Base-by-base conservation (phyloP, 805 yeast genomes). In the Ogataea salicorniae region DNA sequence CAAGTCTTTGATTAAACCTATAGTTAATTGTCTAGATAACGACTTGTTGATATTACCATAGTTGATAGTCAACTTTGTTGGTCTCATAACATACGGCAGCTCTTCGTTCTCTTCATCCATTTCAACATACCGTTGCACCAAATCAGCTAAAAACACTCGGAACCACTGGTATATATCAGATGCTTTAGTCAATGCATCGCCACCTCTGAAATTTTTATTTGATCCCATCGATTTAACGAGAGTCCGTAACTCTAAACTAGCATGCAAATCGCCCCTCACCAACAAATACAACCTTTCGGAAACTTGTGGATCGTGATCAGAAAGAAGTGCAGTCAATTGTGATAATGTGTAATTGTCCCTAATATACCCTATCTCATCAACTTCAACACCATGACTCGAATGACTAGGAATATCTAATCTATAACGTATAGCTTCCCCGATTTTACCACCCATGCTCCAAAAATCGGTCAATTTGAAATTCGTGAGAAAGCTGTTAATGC, bases 401-500 rank as follows among this genome's bases (percentile, higher is more conserved):
- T 41, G 47, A n/a, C 45, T 15, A 0, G 84, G 87, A 2, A 79
- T 66, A 1, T 72, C 69, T n/a, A 90, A 63, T 17, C 69, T 63
- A n/a, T 65, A 62, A 16, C 73, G 51, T 1, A 89, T 70, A 13
- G 69, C 67, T 11, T 82, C 81, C 0, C 99, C 99, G 9, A 75
- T 66, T 54, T 87, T 88, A 2, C 98, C 99, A 6, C 99, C 98
- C 74, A 92, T 70, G 0, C 96, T 89, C 77, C 96, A 84, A 48
- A 92, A 79, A 55, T 90, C 95, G 0, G 79, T 77, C 18, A 92
- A 61, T 49, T 81, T 79, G 61, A 84, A 82, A 23, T 76, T 71
- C 31, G 70, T 70, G 11, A 91, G 63, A 61, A 92, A 94, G 0
- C 60, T 57, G 2, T 68, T 52, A 1, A 83, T 69, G 15, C 77